phyloP scores from a whole-genome alignment of 306 rosid species.

The Castanopsis chinensis region DNA sequence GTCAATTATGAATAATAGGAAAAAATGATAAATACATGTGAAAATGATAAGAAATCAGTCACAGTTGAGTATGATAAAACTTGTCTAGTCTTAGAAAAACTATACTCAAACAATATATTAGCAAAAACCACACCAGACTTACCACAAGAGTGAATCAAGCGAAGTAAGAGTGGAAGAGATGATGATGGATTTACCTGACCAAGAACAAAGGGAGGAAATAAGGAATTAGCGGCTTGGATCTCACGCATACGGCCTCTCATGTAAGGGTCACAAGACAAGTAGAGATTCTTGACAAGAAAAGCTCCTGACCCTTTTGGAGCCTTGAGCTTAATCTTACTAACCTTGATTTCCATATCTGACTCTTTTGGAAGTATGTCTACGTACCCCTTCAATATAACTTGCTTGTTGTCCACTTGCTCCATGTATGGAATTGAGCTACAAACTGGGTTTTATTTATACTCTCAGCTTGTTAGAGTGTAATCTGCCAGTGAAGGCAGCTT shows the following conservation, averaged over 20 bases:
- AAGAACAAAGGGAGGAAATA: slow-evolving; percentile 38
- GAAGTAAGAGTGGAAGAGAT: background rate
- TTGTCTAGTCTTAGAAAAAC: too few species aligned
- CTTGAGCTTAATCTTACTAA: slow-evolving; percentile 24
- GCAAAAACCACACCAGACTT: background rate
- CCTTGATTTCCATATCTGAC: slow-evolving; percentile 39
- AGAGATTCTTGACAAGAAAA: slow-evolving; percentile 46
- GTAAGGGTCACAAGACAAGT: slow-evolving; percentile 55
- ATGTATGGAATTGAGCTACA: background rate
- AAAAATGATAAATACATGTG: background rate
- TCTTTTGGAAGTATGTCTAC: slow-evolving; percentile 36
- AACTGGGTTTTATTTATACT: too few species aligned
- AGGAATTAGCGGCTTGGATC: slow-evolving; percentile 29
- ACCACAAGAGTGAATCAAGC: background rate
- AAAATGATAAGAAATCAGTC: background rate
- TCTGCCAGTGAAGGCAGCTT: too few species aligned
- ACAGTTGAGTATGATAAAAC: too few species aligned
- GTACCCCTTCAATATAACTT: slow-evolving; percentile 41
- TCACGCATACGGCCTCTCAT: slow-evolving; percentile 59
- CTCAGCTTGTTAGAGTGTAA: too few species aligned
- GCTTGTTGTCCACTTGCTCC: slow-evolving; percentile 40
- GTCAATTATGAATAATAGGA: background rate
- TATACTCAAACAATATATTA: background rate
- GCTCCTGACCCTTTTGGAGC: slow-evolving; percentile 35
- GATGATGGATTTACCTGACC: slow-evolving; percentile 33